Conservation (phyloP, 176 grass and related monocot genomes). For the Tillandsia fasciculata region DNA sequence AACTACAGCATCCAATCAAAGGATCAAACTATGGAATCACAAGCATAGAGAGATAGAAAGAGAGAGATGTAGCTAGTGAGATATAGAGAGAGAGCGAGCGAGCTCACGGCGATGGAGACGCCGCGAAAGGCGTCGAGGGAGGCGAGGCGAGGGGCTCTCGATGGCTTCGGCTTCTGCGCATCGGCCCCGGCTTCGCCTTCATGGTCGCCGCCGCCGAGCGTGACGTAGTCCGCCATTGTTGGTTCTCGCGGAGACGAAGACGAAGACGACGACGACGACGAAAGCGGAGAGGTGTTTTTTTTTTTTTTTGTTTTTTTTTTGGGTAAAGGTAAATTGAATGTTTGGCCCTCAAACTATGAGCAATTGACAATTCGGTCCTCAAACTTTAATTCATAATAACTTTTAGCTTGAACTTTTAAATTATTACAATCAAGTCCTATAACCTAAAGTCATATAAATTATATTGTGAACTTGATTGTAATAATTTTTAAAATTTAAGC, state of each 20-base stretch:
- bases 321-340: not conserved
- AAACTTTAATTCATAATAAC: no score
- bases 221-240: slow-evolving; percentile 23
- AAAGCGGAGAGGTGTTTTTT: not conserved
- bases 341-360: no score
- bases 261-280: not conserved
- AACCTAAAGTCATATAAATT: no score
- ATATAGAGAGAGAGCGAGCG: not conserved
- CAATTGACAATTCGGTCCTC: no score
- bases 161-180: not conserved
- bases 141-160: slow-evolving; percentile 12
- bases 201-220: slow-evolving; percentile 11
- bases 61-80: no score
- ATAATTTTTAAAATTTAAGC: no score
- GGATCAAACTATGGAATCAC: no score
- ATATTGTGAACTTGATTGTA: no score
- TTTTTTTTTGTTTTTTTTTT: not conserved
- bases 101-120: slow-evolving; percentile 42
- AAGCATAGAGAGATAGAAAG: not conserved
- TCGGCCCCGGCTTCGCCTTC: slow-evolving; percentile 3
- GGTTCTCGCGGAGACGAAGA: not conserved
- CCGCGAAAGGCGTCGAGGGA: slow-evolving; percentile 46
- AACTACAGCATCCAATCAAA: no score
- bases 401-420: no score
- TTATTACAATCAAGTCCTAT: no score